Evolutionary conservation across 139 green algal genomes (phyloP).

Genomic region (Edaphochlamys debaryana): DNA sequence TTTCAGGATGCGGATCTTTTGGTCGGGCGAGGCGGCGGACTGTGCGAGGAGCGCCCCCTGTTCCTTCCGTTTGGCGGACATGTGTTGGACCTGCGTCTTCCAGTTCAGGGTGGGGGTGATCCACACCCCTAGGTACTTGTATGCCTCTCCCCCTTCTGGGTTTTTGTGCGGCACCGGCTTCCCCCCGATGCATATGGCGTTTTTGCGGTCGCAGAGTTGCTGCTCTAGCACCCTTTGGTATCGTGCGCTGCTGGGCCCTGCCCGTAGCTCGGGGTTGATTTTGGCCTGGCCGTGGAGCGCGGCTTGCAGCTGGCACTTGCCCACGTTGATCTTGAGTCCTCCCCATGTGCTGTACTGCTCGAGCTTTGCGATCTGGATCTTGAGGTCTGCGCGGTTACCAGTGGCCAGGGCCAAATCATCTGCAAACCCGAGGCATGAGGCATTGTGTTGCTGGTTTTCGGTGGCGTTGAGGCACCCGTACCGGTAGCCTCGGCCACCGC

Average conservation of each 20-base stretch:
- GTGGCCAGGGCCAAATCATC: not conserved
- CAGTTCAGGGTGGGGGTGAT: not conserved
- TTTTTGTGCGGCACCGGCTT: too few species aligned
- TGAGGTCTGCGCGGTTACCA: not conserved
- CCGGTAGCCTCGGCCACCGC: not conserved
- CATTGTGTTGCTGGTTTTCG: conserved; percentile 1
- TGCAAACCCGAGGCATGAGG: not conserved
- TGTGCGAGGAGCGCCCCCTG: not conserved
- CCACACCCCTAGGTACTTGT: not conserved
- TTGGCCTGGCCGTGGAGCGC: not conserved
- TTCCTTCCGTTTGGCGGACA: not conserved
- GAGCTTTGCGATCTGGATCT: not conserved
- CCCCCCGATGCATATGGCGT: too few species aligned
- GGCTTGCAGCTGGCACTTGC: not conserved
- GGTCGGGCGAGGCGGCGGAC: not conserved
- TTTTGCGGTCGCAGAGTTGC: too few species aligned
- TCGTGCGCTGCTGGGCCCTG: not conserved
- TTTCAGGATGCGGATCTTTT: not conserved
- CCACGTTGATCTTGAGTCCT: not conserved
- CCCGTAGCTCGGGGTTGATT: not conserved
- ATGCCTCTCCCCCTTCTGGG: too few species aligned
- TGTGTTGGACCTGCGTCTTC: not conserved
- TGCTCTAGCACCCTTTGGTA: not conserved
- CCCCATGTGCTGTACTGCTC: not conserved
- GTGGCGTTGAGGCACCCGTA: not conserved